Evolutionary conservation across 306 rosid genomes (phyloP).

Genomic region (Cucurbita moschata): DNA sequence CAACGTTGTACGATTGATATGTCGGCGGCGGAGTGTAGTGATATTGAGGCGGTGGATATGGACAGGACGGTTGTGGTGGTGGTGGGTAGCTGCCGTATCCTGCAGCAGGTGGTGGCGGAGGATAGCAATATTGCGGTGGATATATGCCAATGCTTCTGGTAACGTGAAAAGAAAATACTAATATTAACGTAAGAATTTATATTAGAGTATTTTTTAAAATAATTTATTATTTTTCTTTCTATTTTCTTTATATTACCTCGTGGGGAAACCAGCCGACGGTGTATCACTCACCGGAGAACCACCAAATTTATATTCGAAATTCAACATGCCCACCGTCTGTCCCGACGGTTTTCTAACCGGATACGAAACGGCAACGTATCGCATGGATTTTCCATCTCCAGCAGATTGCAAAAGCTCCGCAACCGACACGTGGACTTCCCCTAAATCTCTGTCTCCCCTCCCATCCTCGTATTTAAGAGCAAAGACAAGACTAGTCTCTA

Average conservation of each 20-base stretch:
- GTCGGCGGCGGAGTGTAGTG: not conserved
- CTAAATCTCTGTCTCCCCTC: constrained; percentile 33
- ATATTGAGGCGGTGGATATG: not conserved
- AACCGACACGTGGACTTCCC: constrained; percentile 34
- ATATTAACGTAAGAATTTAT: too few relatives aligned
- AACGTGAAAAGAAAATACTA: too few relatives aligned
- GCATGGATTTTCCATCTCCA: constrained; percentile 11
- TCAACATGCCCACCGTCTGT: constrained; percentile 27
- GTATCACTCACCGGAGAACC: constrained; percentile 1
- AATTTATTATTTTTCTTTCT: too few relatives aligned
- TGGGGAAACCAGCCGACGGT: not conserved
- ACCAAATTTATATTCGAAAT: constrained; percentile 30
- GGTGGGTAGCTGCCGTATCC: not conserved
- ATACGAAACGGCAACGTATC: constrained; percentile 11
- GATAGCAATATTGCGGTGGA: constrained; percentile 2
- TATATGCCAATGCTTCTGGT: not conserved
- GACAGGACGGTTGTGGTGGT: not conserved
- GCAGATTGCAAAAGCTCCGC: constrained; percentile 33
- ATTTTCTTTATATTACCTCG: not conserved
- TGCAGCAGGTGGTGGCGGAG: not conserved
- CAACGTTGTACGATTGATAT: not conserved
- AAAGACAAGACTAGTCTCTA: constrained; percentile 20
- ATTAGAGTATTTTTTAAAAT: too few relatives aligned
- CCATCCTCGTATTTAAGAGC: constrained; percentile 30
- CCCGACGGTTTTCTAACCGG: constrained; percentile 45